phyloP scores from a whole-genome alignment of 805 yeast genomes.

The Ogataea angusta region DNA sequence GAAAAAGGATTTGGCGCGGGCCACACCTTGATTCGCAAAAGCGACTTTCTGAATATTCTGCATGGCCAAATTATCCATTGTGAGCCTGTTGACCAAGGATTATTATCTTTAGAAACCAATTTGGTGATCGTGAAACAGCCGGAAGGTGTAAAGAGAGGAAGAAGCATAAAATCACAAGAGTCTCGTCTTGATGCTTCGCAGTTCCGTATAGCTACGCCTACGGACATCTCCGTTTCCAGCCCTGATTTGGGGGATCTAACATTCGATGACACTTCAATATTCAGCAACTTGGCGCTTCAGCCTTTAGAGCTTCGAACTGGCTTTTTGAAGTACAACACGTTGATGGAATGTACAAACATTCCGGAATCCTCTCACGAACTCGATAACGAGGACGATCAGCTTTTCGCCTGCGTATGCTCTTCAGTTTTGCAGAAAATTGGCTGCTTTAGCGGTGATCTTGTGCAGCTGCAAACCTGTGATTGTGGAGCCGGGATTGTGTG shows the following conservation, averaged over 20 bases:
- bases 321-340: constrained; percentile 6
- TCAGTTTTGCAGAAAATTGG: constrained; percentile 55
- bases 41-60: constrained; percentile 40
- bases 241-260: too few relatives aligned
- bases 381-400: constrained; percentile 42
- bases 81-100: constrained; percentile 76
- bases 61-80: constrained; percentile 55
- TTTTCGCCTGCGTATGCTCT: constrained; percentile 45
- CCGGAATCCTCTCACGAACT: constrained; percentile 16
- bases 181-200: too few relatives aligned
- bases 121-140: constrained; percentile 47
- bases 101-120: constrained; percentile 42
- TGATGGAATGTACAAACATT: constrained; percentile 20
- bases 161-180: neutral
- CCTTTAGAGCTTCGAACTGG: constrained; percentile 13
- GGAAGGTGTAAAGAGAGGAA: neutral
- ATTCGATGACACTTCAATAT: constrained; percentile 6
- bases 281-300: constrained; percentile 6
- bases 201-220: too few relatives aligned
- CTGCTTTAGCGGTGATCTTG: constrained; percentile 66
- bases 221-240: too few relatives aligned
- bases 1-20: constrained; percentile 29
- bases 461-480: constrained; percentile 27
- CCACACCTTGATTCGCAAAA: constrained; percentile 35
- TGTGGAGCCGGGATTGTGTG: constrained; percentile 17